Percentiles rank a stretch among this genome's conserved stretches.
These are phyloP conservation scores for Penicillium macrosclerotiorum DNA, from an alignment of 495 filamentous ascomycete genomes.

Conservation along the genomic window DNA sequence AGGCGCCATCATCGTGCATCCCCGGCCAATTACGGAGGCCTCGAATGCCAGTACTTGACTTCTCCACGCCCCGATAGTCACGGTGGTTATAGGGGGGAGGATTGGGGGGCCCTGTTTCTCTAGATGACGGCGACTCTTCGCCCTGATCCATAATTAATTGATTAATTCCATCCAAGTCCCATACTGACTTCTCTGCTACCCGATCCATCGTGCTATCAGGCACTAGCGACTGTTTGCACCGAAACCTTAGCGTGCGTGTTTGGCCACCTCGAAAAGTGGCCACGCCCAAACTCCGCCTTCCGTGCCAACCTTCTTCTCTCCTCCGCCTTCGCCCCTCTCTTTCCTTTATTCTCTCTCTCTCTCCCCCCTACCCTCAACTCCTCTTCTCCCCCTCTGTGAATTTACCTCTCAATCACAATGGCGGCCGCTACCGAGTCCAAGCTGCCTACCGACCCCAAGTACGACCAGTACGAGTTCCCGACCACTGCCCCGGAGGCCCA, in stretches of 20 bases:
- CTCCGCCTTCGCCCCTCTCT: conserved; percentile 9
- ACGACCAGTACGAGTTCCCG: conserved; percentile 94
- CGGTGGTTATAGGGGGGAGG: too few species aligned
- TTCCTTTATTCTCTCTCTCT: conserved; percentile 8
- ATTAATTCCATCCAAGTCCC: too few species aligned
- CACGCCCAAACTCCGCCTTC: conserved; percentile 5
- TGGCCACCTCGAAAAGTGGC: conserved; percentile 4
- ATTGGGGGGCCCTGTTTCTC: too few species aligned
- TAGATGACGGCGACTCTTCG: too few species aligned
- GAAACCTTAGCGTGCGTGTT: conserved; percentile 4
- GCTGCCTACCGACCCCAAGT: conserved; percentile 76
- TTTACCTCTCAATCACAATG: conserved; percentile 33
- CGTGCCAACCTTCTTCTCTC: conserved; percentile 21
- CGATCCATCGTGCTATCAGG: too few species aligned
- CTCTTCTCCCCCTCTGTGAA: conserved; percentile 8
- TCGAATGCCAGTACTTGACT: too few species aligned
- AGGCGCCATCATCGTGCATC: too few species aligned
- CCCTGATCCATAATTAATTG: too few species aligned
- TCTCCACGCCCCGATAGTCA: too few species aligned
- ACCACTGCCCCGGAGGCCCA: conserved; percentile 66
- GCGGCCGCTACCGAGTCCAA: conserved; percentile 32
- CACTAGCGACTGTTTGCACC: too few species aligned
- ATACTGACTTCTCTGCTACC: too few species aligned
- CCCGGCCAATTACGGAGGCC: too few species aligned
- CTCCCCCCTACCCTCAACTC: conserved; percentile 11